These are phyloP conservation scores for Hanseniaspora valbyensis DNA, from an alignment of 805 yeast species.

Conservation along the genomic window DNA sequence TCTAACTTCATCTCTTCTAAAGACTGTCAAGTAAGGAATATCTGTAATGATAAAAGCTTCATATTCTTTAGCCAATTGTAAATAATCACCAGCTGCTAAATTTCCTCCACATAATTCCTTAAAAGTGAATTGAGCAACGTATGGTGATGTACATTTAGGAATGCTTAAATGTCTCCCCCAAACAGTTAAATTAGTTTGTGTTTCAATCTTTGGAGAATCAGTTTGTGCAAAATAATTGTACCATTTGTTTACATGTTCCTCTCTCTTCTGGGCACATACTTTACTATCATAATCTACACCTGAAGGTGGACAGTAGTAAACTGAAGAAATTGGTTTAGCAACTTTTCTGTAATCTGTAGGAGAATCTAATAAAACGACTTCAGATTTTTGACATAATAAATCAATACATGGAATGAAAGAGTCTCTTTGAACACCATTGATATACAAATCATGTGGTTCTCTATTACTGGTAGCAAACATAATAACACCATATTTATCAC, in stretches of 20 bases:
- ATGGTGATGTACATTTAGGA: conserved; percentile 64
- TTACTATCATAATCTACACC: conserved; percentile 46
- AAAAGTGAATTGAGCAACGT: conserved; percentile 84
- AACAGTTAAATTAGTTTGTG: conserved; percentile 35
- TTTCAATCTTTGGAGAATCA: conserved; percentile 29
- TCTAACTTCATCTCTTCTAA: conserved; percentile 73
- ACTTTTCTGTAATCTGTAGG: conserved; percentile 90
- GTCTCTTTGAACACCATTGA: conserved; percentile 87
- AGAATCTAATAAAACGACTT: conserved; percentile 71
- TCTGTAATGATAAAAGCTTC: conserved; percentile 80
- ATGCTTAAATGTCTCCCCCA: conserved; percentile 83
- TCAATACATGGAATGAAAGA: conserved; percentile 88
- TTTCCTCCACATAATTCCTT: conserved; percentile 78
- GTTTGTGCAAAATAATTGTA: conserved; percentile 63
- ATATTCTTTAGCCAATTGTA: conserved; percentile 66
- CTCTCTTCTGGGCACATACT: conserved; percentile 41
- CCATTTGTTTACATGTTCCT: conserved; percentile 64
- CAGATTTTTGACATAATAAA: conserved; percentile 57
- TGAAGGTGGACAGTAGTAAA: conserved; percentile 62
- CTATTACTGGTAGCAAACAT: conserved; percentile 91
- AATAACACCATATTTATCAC: conserved; percentile 69
- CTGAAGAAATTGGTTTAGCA: conserved; percentile 70
- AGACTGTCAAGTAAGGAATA: conserved; percentile 71
- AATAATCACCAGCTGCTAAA: conserved; percentile 87
- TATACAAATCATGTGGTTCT: conserved; percentile 85